Evolutionary conservation across 2,329 filamentous ascomycete species (phyloP).

Genomic region (Pezicula radicicola): DNA sequence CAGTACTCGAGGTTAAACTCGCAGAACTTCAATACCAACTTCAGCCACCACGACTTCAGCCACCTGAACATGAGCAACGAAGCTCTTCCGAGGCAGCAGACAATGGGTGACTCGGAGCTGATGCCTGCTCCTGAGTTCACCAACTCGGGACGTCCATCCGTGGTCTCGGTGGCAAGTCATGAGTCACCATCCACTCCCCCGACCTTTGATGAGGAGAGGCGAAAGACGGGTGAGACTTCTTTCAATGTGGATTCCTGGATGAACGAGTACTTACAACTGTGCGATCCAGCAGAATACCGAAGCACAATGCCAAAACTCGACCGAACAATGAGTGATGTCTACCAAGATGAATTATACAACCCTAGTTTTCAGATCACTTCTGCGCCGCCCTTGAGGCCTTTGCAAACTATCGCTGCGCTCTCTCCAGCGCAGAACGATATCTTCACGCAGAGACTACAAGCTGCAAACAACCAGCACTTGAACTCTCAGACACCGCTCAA

Average conservation of each 20-base stretch:
- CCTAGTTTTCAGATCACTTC: conserved; percentile 61
- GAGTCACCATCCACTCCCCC: conserved; percentile 59
- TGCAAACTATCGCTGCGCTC: conserved; percentile 35
- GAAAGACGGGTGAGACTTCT: conserved; percentile 50
- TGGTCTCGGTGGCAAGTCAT: conserved; percentile 57
- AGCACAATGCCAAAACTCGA: conserved; percentile 71
- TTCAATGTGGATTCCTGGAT: conserved; percentile 41
- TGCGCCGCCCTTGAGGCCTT: conserved; percentile 45
- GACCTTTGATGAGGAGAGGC: conserved; percentile 47
- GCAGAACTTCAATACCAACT: conserved; percentile 38
- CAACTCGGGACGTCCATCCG: conserved; percentile 35
- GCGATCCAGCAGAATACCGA: conserved; percentile 44
- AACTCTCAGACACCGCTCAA: conserved; percentile 46
- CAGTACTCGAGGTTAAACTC: conserved; percentile 32
- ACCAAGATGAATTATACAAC: conserved; percentile 81
- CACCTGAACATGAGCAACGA: conserved; percentile 23
- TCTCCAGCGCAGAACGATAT: conserved; percentile 53
- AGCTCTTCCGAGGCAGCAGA: conserved; percentile 16
- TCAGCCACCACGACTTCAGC: conserved; percentile 28
- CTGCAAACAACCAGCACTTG: conserved; percentile 72
- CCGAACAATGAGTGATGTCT: conserved; percentile 82
- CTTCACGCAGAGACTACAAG: conserved; percentile 74
- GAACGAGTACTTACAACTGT: conserved; percentile 66
- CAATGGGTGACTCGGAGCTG: conserved; percentile 20
- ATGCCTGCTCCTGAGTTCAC: conserved; percentile 27